Percentiles rank a stretch among this genome's conserved stretches.
phyloP scores from a whole-genome alignment of 176 grass and related monocot species.

The Ananas comosus region DNA sequence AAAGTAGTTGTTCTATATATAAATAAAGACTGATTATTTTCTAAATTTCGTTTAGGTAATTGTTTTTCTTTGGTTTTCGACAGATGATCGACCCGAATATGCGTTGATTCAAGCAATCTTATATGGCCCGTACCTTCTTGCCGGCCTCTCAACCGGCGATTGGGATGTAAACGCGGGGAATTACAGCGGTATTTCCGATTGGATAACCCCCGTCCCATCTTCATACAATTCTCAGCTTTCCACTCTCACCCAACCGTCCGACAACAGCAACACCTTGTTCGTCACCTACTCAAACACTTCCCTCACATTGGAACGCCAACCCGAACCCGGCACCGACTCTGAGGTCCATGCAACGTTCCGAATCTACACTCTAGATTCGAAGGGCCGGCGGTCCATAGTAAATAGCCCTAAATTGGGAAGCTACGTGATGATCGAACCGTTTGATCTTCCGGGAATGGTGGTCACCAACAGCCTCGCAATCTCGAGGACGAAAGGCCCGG shows the following conservation, averaged over 20 bases:
- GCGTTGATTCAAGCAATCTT: slow-evolving; percentile 60
- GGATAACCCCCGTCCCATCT: slow-evolving; percentile 53
- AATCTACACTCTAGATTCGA: slow-evolving; percentile 19
- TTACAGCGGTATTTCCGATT: slow-evolving; percentile 36
- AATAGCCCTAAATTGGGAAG: background rate
- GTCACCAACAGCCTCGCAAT: slow-evolving; percentile 40
- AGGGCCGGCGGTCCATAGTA: background rate
- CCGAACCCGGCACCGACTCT: slow-evolving; percentile 36
- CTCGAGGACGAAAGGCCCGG: slow-evolving; percentile 16
- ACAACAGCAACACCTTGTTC: slow-evolving; percentile 26
- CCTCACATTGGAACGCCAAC: slow-evolving; percentile 53
- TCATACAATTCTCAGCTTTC: slow-evolving; percentile 59
- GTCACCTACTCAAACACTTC: slow-evolving; percentile 52
- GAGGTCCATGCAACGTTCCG: slow-evolving; percentile 67
- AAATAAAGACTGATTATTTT: too few species aligned
- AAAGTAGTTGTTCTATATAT: background rate
- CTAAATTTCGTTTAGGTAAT: background rate
- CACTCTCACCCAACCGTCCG: slow-evolving; percentile 37
- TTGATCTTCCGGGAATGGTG: slow-evolving; percentile 58
- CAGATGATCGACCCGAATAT: slow-evolving; percentile 74
- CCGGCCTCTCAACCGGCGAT: slow-evolving; percentile 61
- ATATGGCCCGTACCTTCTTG: slow-evolving; percentile 82
- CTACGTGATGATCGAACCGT: slow-evolving; percentile 43
- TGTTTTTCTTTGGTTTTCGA: slow-evolving; percentile 2
- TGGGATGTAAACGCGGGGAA: slow-evolving; percentile 52